Percentiles rank a stretch among this genome's conserved stretches.
These are phyloP conservation scores for Sporisorium iseilematis-ciliati DNA, from an alignment of 1,284 basidiomycete species.

Conservation along the genomic window DNA sequence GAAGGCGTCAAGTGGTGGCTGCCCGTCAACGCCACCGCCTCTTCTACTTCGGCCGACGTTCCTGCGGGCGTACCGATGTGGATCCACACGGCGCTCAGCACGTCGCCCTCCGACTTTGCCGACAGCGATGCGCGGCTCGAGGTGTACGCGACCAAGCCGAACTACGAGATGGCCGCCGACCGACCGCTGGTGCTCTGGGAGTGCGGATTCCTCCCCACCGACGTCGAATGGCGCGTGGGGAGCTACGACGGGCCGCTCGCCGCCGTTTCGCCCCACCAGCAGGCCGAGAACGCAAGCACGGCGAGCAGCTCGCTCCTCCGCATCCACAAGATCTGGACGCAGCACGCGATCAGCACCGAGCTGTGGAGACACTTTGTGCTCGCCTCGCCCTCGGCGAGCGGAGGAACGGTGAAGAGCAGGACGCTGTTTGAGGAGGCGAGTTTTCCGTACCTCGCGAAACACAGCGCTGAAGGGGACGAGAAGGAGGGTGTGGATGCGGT, in stretches of 20 bases:
- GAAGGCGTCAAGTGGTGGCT: conserved; percentile 41
- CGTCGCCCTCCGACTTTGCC: not conserved
- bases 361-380: conserved; percentile 61
- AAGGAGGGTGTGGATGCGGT: not conserved
- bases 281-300: conserved; percentile 8
- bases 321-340: conserved; percentile 59
- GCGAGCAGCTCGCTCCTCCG: conserved; percentile 16
- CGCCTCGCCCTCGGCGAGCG: conserved; percentile 17
- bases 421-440: conserved; percentile 21
- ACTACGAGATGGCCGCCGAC: conserved; percentile 91
- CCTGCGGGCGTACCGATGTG: conserved; percentile 29
- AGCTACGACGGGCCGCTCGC: conserved; percentile 70
- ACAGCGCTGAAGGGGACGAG: not conserved
- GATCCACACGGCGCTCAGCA: conserved; percentile 15
- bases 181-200: conserved; percentile 93
- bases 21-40: conserved; percentile 29
- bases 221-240: conserved; percentile 82
- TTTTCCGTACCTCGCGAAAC: conserved; percentile 24
- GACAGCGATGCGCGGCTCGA: conserved; percentile 21
- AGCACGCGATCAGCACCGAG: conserved; percentile 53
- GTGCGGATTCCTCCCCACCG: conserved; percentile 80
- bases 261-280: not conserved
- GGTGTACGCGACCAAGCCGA: conserved; percentile 76
- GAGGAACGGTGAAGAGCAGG: conserved; percentile 15
- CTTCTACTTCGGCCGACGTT: not conserved